Base-by-base conservation (phyloP, 108 stramenopile species). In the Pseudonitzschia multiseries region DNA sequence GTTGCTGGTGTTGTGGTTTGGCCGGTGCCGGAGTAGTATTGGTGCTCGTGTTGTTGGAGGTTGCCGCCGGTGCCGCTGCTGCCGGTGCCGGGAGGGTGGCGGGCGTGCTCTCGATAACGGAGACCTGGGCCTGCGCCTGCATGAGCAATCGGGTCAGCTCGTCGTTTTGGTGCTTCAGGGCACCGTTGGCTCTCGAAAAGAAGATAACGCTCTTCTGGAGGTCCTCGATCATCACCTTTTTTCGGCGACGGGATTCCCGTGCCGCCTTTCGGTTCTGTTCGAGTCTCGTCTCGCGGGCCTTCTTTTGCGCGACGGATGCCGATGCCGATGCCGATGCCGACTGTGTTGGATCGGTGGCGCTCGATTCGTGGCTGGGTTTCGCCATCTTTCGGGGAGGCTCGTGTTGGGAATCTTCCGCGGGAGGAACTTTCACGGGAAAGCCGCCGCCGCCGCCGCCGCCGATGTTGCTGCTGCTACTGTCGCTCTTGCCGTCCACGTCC, bases 251-350 rank as follows among this genome's bases (percentile, higher is more conserved):
- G 0, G 88, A 89, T 66, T 95, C 93, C 22, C 88, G 79, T 9
- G 93, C 93, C 31, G 93, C 93, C 84, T 91, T 92, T 24, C 93
- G 82, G 72, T 95, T 95, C 67, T 90, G 89, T 69, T 95, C 93
- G 31, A 95, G 82, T 8, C 93, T 86, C 54, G 87, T 86, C 72
- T 88, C 84, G n/a, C 92, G 78, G 48, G 83, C 77, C 66, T 73
- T 79, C 51, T 85, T 69, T 18, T 79, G 57, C 12, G 57, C 21
- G 9, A 57, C 64, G 28, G 63, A 59, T 14, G 40, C 26, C 18
- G 29, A n/a, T 6, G 29, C 63, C 32, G 70, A 31, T 22, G 26
- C 57, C 29, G 29, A 4, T 33, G n/a, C 17, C 29, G 61, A 31
- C 59, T 9, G 59, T 17, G 28, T 26, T 18, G n/a, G n/a, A n/a